phyloP scores from a whole-genome alignment of 345 rosid genomes.

The Excoecaria agallocha region DNA sequence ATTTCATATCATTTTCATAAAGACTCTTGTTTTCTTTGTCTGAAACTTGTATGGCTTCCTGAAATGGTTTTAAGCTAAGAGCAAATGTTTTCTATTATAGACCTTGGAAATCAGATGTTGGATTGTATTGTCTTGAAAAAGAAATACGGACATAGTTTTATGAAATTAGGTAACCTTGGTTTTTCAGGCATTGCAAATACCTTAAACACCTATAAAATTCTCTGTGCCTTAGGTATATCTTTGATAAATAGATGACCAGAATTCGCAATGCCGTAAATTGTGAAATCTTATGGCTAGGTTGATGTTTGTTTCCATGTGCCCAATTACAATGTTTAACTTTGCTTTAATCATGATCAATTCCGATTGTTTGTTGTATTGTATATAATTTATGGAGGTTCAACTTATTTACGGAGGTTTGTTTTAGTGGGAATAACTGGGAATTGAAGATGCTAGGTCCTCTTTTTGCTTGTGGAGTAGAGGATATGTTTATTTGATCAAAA shows the following conservation, averaged over 20 bases:
- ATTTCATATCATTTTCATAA: neutral
- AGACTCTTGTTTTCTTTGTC: neutral
- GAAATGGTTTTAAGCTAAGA: neutral
- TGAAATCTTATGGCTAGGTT: neutral
- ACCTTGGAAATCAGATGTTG: neutral
- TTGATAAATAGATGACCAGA: neutral
- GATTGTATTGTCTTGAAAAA: neutral
- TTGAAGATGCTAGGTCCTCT: neutral
- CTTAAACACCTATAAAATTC: neutral
- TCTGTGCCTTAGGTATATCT: too few relatives aligned
- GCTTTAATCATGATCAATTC: neutral
- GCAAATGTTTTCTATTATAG: neutral
- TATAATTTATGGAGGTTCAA: neutral
- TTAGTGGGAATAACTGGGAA: neutral
- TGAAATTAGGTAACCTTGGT: neutral
- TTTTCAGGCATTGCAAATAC: neutral
- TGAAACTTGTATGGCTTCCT: neutral
- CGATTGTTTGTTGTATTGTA: neutral
- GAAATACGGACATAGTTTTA: neutral
- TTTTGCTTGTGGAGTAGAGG: neutral
- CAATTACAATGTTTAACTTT: neutral
- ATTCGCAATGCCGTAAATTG: neutral
- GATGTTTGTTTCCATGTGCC: neutral
- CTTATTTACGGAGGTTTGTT: neutral
- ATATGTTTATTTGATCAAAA: neutral